Conservation (phyloP, 352 stramenopile genomes). For the Phytopythium sindhum region DNA sequence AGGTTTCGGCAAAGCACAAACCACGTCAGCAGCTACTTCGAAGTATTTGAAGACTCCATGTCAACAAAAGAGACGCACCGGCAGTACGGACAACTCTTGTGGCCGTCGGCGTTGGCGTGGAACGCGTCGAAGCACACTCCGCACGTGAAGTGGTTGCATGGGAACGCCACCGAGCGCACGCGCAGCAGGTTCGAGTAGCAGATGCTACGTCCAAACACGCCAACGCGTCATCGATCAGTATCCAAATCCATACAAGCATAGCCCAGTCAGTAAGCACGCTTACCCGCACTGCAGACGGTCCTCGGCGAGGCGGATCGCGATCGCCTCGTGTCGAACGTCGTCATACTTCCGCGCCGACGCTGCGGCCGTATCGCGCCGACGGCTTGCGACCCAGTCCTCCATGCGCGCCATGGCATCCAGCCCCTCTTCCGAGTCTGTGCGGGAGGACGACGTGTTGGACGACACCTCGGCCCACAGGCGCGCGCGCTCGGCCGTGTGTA, state of each 20-base stretch:
- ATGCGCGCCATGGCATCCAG: slow-evolving; percentile 38
- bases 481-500: slow-evolving; percentile 21
- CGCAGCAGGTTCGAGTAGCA: slow-evolving; percentile 66
- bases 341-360: slow-evolving; percentile 43
- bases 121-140: slow-evolving; percentile 53
- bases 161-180: slow-evolving; percentile 49
- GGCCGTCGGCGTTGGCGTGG: slow-evolving; percentile 35
- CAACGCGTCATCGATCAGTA: neutral
- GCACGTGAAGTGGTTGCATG: slow-evolving; percentile 66
- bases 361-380: slow-evolving; percentile 22
- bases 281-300: slow-evolving; percentile 67
- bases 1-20: neutral
- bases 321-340: slow-evolving; percentile 39
- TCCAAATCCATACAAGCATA: neutral
- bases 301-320: slow-evolving; percentile 50
- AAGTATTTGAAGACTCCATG: no score
- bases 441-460: slow-evolving; percentile 18
- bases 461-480: slow-evolving; percentile 41
- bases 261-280: neutral
- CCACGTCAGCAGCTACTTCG: neutral
- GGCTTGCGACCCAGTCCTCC: slow-evolving; percentile 48
- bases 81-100: slow-evolving; percentile 71
- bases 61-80: slow-evolving; percentile 17
- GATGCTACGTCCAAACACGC: slow-evolving; percentile 26
- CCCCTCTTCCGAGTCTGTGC: slow-evolving; percentile 12